Percentiles rank a stretch among this genome's conserved stretches.
These are phyloP conservation scores for Megacollybia marginata DNA, from an alignment of 768 basidiomycete species.

Conservation along the genomic window DNA sequence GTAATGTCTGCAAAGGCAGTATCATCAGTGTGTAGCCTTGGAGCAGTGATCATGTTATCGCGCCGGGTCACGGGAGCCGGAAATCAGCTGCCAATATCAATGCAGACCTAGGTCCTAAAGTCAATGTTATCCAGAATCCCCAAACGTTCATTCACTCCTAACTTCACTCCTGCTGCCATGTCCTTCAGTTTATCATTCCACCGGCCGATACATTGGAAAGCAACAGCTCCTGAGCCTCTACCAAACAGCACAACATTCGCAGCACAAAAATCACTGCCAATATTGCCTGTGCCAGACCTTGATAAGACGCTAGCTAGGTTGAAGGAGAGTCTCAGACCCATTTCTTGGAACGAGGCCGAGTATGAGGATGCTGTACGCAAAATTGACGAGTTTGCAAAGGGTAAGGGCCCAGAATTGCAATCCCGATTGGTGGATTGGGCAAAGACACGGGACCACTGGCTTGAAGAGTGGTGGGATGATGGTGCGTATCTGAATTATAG, in stretches of 20 bases:
- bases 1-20: too few relatives aligned
- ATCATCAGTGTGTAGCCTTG: too few relatives aligned
- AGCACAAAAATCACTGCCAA: conserved; percentile 54
- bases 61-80: too few relatives aligned
- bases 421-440: conserved; percentile 49
- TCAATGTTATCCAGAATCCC: too few relatives aligned
- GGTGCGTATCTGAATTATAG: conserved; percentile 75
- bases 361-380: conserved; percentile 45
- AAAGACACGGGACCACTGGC: conserved; percentile 63
- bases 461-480: conserved; percentile 95
- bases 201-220: conserved; percentile 64
- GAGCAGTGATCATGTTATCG: too few relatives aligned
- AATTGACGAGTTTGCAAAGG: conserved; percentile 58
- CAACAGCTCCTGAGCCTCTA: conserved; percentile 51
- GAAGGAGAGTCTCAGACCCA: conserved; percentile 63
- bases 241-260: conserved; percentile 54
- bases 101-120: too few relatives aligned
- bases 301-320: conserved; percentile 58
- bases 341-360: conserved; percentile 60
- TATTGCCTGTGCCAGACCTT: conserved; percentile 72
- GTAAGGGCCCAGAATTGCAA: conserved; percentile 54
- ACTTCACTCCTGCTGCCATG: neutral
- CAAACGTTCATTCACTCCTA: too few relatives aligned
- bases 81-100: too few relatives aligned
- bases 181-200: conserved; percentile 5